Evolutionary conservation across 169 alveolate genomes (phyloP).

Genomic region (Amoebophrya sp.): DNA sequence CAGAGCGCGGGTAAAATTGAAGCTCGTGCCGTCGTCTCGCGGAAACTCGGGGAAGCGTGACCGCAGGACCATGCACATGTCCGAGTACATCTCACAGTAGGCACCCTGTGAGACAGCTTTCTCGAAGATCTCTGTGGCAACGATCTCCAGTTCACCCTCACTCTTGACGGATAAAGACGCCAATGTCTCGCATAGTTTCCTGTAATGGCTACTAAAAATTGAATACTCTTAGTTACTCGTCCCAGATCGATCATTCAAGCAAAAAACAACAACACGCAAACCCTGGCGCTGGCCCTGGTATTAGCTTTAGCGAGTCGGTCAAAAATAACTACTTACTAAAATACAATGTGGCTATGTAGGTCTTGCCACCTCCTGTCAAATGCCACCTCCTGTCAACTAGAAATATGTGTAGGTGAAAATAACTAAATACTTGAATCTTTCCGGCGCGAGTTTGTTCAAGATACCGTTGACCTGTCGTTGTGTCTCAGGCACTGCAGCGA

Average conservation of each 20-base stretch:
- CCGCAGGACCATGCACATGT: constrained; percentile 56
- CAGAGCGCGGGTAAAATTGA: constrained; percentile 22
- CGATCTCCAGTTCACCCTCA: constrained; percentile 57
- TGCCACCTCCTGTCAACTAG: too few species aligned
- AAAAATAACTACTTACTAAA: too few species aligned
- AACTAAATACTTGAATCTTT: not conserved
- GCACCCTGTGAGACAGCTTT: constrained; percentile 73
- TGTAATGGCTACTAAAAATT: not conserved
- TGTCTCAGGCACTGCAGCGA: too few species aligned
- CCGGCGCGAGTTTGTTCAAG: not conserved
- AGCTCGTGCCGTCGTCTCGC: not conserved
- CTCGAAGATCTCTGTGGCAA: constrained; percentile 62
- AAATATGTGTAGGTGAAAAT: too few species aligned
- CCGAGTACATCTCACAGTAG: constrained; percentile 78
- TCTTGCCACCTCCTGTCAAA: too few species aligned
- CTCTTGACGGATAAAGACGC: not conserved
- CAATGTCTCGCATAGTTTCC: constrained; percentile 8
- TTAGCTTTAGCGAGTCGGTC: too few species aligned
- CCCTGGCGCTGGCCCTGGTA: too few species aligned
- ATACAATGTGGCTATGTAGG: too few species aligned
- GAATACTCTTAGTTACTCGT: not conserved
- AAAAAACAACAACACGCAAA: too few species aligned
- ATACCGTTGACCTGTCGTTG: not conserved
- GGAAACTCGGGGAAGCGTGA: not conserved
- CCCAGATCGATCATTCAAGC: too few species aligned